These are phyloP conservation scores for Ascochyta lentis DNA, from an alignment of 2,329 filamentous ascomycete species.

Conservation along the genomic window DNA sequence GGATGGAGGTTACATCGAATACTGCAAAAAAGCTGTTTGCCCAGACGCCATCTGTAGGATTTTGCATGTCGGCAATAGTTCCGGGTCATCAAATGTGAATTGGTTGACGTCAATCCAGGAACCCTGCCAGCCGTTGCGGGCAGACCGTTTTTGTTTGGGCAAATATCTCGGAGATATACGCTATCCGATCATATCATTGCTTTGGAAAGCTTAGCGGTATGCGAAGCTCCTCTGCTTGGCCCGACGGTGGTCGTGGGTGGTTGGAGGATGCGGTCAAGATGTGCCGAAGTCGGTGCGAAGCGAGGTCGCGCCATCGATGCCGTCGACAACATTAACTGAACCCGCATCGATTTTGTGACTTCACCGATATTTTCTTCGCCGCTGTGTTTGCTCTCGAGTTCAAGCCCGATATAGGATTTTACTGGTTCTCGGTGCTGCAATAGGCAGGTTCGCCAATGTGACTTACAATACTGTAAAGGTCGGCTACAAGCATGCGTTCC, in stretches of 20 bases:
- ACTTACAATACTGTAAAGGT: neutral
- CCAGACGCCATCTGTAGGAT: constrained; percentile 1
- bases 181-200: constrained; percentile 11
- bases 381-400: neutral
- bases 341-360: neutral
- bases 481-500: neutral
- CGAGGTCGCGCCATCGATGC: neutral
- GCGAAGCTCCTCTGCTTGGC: constrained; percentile 10
- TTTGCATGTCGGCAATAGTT: constrained; percentile 5
- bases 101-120: constrained; percentile 10
- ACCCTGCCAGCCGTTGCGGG: neutral
- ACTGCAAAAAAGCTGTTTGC: constrained; percentile 1
- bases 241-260: neutral
- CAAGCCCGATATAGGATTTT: neutral
- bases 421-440: neutral
- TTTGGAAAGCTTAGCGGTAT: constrained; percentile 11
- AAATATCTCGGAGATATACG: neutral
- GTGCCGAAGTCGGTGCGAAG: constrained; percentile 7
- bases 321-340: neutral
- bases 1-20: constrained; percentile 14
- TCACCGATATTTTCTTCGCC: neutral
- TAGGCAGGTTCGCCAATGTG: too few relatives aligned
- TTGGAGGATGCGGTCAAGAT: constrained; percentile 2
- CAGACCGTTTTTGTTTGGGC: neutral
- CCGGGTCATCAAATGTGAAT: neutral